Percentiles rank a stretch among this genome's conserved stretches.
These are phyloP conservation scores for Rubroboletus satanas DNA, from an alignment of 768 basidiomycete species.

Conservation along the genomic window DNA sequence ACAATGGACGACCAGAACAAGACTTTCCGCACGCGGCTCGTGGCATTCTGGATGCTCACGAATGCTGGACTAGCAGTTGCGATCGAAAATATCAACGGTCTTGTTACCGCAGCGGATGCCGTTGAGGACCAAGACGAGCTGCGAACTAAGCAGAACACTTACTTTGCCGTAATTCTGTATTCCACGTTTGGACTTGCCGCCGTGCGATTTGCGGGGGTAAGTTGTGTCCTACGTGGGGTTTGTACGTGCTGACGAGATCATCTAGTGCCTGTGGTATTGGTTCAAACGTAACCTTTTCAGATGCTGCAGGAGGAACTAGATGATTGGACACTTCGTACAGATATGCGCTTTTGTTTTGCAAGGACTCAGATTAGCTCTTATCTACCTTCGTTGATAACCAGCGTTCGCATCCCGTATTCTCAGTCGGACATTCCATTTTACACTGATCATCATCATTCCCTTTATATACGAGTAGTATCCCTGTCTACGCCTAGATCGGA, in stretches of 20 bases:
- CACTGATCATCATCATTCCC: conserved; percentile 11
- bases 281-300: conserved; percentile 81
- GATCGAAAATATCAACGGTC: conserved; percentile 71
- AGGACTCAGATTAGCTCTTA: conserved; percentile 27
- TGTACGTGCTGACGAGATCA: conserved; percentile 1
- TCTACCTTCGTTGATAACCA: conserved; percentile 33
- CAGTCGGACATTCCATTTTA: conserved; percentile 25
- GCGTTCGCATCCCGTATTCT: conserved; percentile 12
- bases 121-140: conserved; percentile 40
- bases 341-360: conserved; percentile 19
- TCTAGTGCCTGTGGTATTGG: conserved; percentile 77
- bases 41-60: conserved; percentile 73
- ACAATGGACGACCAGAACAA: conserved; percentile 87
- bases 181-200: conserved; percentile 71
- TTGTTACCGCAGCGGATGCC: conserved; percentile 39
- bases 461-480: conserved; percentile 16
- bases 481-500: conserved; percentile 21
- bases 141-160: conserved; percentile 50
- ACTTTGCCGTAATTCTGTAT: conserved; percentile 77
- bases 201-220: conserved; percentile 72
- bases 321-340: background rate
- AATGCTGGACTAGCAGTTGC: conserved; percentile 71
- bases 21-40: conserved; percentile 88
- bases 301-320: conserved; percentile 71
- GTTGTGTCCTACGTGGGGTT: conserved; percentile 27